A percentile compares a stretch with the other conserved stretches of the same genome.
Conservation (phyloP, 129 eudicot genomes). For the Saussurea involucrata region DNA sequence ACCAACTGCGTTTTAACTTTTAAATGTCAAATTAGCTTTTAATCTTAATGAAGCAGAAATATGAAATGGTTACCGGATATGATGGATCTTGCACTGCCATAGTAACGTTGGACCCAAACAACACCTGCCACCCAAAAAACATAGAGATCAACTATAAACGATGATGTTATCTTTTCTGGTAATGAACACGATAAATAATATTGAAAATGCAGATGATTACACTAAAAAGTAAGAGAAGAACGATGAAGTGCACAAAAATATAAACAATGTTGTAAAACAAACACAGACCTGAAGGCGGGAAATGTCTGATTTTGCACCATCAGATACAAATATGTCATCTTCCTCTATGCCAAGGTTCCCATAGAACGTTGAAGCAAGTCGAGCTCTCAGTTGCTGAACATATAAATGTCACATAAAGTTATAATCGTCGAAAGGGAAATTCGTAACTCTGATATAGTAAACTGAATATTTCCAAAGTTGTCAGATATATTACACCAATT, state of each 20-base stretch:
- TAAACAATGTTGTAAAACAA: background rate
- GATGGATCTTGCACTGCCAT: slow-evolving; percentile 97
- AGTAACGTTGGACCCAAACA: slow-evolving; percentile 85
- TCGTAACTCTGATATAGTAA: background rate
- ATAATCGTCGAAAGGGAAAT: background rate
- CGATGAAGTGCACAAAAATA: background rate
- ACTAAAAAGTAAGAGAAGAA: background rate
- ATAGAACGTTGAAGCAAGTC: slow-evolving; percentile 71
- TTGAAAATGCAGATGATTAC: background rate
- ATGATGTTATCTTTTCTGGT: background rate
- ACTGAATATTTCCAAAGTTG: background rate
- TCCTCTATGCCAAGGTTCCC: slow-evolving; percentile 74
- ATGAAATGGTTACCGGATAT: slow-evolving; percentile 61
- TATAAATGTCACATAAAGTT: slow-evolving; percentile 6
- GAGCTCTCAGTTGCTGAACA: slow-evolving; percentile 70
- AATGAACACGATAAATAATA: background rate
- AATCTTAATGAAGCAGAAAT: background rate
- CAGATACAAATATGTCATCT: slow-evolving; percentile 90
- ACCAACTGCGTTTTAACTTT: background rate
- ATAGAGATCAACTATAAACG: background rate
- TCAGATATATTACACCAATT: background rate
- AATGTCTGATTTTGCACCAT: slow-evolving; percentile 96
- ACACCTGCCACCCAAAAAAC: slow-evolving; percentile 47
- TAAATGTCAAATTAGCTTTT: background rate
- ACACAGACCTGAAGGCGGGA: slow-evolving; percentile 83